These are phyloP conservation scores for Lentithecium fluviatile DNA, from an alignment of 495 filamentous ascomycete species.

Conservation along the genomic window DNA sequence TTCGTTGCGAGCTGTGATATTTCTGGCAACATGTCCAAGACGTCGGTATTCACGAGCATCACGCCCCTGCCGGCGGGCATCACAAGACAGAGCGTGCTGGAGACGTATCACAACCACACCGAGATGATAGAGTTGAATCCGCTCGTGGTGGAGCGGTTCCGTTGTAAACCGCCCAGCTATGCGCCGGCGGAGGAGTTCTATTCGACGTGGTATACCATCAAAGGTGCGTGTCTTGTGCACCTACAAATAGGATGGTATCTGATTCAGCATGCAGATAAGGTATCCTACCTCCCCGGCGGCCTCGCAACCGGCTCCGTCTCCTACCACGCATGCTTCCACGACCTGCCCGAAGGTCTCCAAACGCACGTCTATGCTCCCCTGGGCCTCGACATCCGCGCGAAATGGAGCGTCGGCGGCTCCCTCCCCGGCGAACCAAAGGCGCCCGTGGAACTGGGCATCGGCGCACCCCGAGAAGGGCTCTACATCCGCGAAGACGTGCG, in stretches of 20 bases:
- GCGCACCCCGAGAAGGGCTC: constrained; percentile 61
- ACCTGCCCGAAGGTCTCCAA: constrained; percentile 65
- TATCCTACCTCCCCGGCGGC: constrained; percentile 69
- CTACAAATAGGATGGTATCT: background rate
- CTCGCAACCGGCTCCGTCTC: constrained; percentile 62
- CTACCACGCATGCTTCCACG: constrained; percentile 74
- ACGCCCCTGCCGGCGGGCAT: constrained; percentile 69
- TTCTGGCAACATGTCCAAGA: constrained; percentile 46
- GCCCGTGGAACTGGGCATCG: constrained; percentile 60
- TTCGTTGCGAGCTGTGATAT: background rate
- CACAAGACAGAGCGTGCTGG: constrained; percentile 63
- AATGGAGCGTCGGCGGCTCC: constrained; percentile 64
- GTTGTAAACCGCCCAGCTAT: constrained; percentile 60
- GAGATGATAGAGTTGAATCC: constrained; percentile 84
- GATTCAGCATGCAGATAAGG: constrained; percentile 53
- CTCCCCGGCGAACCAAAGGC: constrained; percentile 62
- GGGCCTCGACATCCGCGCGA: constrained; percentile 65
- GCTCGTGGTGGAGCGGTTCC: constrained; percentile 66
- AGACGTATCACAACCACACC: constrained; percentile 67
- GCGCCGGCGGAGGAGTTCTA: constrained; percentile 64
- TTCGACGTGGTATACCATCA: constrained; percentile 69
- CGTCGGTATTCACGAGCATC: constrained; percentile 63
- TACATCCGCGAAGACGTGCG: constrained; percentile 76
- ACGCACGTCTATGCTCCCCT: constrained; percentile 73
- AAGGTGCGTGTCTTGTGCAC: constrained; percentile 34